Base-by-base conservation (phyloP, 2,329 filamentous ascomycete genomes). In the Colletotrichum sp. region DNA sequence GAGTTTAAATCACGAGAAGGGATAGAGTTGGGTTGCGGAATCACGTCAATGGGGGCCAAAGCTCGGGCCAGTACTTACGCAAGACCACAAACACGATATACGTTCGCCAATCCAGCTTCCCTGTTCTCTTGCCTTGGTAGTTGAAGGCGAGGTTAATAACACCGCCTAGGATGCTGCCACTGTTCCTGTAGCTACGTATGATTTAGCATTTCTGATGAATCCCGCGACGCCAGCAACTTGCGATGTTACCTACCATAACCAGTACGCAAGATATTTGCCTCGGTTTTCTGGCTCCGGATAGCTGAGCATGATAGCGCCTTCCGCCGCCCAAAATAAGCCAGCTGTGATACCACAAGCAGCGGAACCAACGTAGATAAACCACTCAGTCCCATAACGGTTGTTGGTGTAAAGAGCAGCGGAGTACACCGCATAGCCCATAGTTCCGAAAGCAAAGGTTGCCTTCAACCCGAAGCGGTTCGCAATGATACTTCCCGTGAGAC, bases 91-190 rank as follows among this genome's bases (percentile, higher is more conserved):
- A 80, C 61, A 82, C 73, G 55, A 82, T 78, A 28, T 81, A 82
- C 3, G 80, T 82, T 10, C 78, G 66, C 61, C 77, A 78, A 7
- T 77, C 77, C 16, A 82, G 76, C 56, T 79, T 81, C 28, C 81
- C 81, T 18, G 78, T 79, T 28, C 72, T 61, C 48, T 75, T 77
- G 1, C 70, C 77, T 7, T 72, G 73, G 8, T 78, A 62, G 73
- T 89, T 89, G 30, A 89, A 81, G 4, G 80, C 86, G 16, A 89
- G 82, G 0, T 87, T 85, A 71, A 89, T 87, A 4, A 85, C 82
- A 32, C 87, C 86, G 14, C 88, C 87, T 1, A 89, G 70, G 2
- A 89, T 79, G 7, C 75, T 73, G 13, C 78, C 78, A 21, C 76
- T 77, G 52, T 78, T 79, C 0, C 78, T 76, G 30, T 78, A 79